A percentile compares a stretch with the other conserved stretches of the same genome.
These are phyloP conservation scores for Coniochaeta prunicola DNA, from an alignment of 2,329 filamentous ascomycete genomes.

Conservation along the genomic window DNA sequence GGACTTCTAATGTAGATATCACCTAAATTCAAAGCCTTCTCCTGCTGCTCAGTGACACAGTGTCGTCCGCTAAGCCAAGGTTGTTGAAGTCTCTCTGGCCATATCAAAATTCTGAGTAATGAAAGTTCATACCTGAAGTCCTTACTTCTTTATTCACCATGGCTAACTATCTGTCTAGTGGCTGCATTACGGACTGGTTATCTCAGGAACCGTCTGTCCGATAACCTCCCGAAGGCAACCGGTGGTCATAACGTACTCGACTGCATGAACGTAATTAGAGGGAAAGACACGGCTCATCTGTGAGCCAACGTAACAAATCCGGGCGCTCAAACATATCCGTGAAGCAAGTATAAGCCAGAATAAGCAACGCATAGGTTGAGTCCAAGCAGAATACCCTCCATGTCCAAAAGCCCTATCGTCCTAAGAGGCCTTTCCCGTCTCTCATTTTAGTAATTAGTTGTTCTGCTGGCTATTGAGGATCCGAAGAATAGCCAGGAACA, in stretches of 20 bases:
- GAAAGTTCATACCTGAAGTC: too few relatives aligned
- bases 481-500: conserved; percentile 91
- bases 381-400: not conserved
- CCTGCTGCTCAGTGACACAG: not conserved
- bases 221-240: too few relatives aligned
- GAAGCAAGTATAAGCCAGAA: not conserved
- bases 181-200: too few relatives aligned
- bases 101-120: too few relatives aligned
- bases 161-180: too few relatives aligned
- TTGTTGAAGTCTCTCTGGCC: too few relatives aligned
- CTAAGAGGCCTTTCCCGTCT: not conserved
- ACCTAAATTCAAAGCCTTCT: conserved; percentile 35
- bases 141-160: too few relatives aligned
- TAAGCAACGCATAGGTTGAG: not conserved
- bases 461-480: conserved; percentile 95
- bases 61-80: not conserved
- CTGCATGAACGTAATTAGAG: too few relatives aligned
- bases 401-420: not conserved
- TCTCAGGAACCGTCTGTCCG: too few relatives aligned
- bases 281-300: not conserved
- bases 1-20: conserved; percentile 59
- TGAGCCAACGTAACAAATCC: not conserved
- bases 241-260: too few relatives aligned
- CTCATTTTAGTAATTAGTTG: conserved; percentile 50
- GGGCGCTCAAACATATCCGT: not conserved